Percentiles rank a stretch among this genome's conserved stretches.
Evolutionary conservation across 768 basidiomycete species (phyloP).

Genomic region (Boletus subparvulus): DNA sequence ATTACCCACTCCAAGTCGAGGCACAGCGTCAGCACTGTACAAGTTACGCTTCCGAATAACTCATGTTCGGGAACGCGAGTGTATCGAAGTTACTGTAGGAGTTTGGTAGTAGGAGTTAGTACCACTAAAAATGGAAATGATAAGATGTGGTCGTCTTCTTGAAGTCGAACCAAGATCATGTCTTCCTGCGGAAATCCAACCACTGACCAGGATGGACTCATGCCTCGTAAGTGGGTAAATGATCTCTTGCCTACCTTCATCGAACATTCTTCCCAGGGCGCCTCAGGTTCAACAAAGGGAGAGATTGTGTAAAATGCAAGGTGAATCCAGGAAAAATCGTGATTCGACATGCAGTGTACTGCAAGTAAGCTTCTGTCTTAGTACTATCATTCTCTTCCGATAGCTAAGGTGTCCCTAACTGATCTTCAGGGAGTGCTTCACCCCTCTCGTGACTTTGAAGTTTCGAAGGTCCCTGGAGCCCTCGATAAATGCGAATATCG

Average conservation of each 20-base stretch:
- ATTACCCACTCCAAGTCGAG: not conserved
- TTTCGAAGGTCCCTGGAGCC: slow-evolving; percentile 69
- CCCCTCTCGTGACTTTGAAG: slow-evolving; percentile 57
- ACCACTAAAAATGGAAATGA: slow-evolving; percentile 8
- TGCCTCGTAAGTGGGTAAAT: slow-evolving; percentile 54
- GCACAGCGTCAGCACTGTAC: too few relatives aligned
- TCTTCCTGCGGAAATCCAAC: slow-evolving; percentile 65
- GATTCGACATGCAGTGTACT: slow-evolving; percentile 79
- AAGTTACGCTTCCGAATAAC: not conserved
- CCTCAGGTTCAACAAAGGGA: slow-evolving; percentile 65
- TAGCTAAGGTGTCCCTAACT: not conserved
- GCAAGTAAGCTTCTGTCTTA: slow-evolving; percentile 55
- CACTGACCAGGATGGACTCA: slow-evolving; percentile 57
- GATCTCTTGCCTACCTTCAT: not conserved
- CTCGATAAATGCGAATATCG: slow-evolving; percentile 53
- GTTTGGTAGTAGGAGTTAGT: too few relatives aligned
- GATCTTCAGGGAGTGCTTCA: slow-evolving; percentile 59
- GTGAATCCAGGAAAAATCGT: slow-evolving; percentile 61
- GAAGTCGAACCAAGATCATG: slow-evolving; percentile 17
- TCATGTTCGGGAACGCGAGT: not conserved
- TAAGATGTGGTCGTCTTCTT: slow-evolving; percentile 3
- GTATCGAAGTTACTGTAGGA: too few relatives aligned
- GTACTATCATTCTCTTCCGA: slow-evolving; percentile 8
- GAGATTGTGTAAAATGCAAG: slow-evolving; percentile 75
- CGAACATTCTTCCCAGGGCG: slow-evolving; percentile 44